Evolutionary conservation across 345 rosid species (phyloP).

Genomic region (Brassica rapa): DNA sequence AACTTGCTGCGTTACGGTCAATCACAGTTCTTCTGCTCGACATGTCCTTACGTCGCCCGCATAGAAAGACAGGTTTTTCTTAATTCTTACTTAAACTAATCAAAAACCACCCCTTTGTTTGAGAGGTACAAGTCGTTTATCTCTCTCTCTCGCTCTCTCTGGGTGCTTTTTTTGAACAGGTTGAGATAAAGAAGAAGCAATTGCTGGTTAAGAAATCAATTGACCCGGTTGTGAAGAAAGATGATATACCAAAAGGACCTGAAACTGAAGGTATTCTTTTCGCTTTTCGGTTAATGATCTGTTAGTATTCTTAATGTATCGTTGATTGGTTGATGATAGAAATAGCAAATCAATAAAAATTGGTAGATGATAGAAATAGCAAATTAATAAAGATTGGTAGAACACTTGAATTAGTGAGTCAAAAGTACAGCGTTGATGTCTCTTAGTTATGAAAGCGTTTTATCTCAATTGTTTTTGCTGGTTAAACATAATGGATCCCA

Average conservation of each 20-base stretch:
- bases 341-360: not conserved
- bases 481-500: not conserved
- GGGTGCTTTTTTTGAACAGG: constrained; percentile 6
- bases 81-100: not conserved
- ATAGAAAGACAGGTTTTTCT: constrained; percentile 29
- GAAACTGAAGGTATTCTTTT: constrained; percentile 34
- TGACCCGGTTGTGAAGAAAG: constrained; percentile 30
- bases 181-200: constrained; percentile 40
- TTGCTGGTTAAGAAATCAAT: constrained; percentile 30
- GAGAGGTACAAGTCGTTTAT: not conserved
- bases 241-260: constrained; percentile 30
- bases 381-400: not conserved
- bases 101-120: not conserved
- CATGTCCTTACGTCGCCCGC: constrained; percentile 37
- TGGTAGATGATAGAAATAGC: too few species aligned
- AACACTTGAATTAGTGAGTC: not conserved
- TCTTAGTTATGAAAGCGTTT: too few species aligned
- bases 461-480: not conserved
- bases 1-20: constrained; percentile 36
- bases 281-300: not conserved
- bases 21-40: constrained; percentile 31
- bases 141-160: too few species aligned
- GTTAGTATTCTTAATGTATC: not conserved
- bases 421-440: too few species aligned
- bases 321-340: not conserved